Conservation (phyloP, 2,329 filamentous ascomycete species). For the Trichoderma atroviride region DNA sequence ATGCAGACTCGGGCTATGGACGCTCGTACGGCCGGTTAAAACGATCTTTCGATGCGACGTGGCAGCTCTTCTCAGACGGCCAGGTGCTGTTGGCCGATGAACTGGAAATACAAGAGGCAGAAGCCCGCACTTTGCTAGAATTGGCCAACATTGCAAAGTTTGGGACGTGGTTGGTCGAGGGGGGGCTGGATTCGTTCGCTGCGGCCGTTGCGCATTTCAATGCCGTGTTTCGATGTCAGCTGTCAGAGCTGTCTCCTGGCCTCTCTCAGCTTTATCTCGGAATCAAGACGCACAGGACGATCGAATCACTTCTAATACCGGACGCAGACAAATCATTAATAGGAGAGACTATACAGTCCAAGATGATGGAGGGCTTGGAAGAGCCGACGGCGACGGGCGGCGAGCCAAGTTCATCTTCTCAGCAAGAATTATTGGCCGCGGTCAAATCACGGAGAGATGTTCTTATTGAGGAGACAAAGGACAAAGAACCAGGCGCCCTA, state of each 20-base stretch:
- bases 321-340: constrained; percentile 44
- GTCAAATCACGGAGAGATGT: constrained; percentile 41
- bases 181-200: constrained; percentile 43
- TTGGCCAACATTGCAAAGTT: constrained; percentile 55
- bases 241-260: constrained; percentile 48
- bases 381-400: constrained; percentile 39
- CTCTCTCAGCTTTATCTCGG: constrained; percentile 49
- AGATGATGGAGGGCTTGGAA: constrained; percentile 60
- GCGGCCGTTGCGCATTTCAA: constrained; percentile 51
- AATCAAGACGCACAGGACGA: constrained; percentile 55
- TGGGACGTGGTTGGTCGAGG: constrained; percentile 45
- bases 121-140: constrained; percentile 45
- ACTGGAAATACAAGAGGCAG: constrained; percentile 39
- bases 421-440: constrained; percentile 40
- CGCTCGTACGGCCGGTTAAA: constrained; percentile 39
- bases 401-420: constrained; percentile 39
- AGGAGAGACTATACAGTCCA: constrained; percentile 53
- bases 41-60: constrained; percentile 39
- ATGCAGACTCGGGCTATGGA: constrained; percentile 40
- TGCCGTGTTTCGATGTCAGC: constrained; percentile 48
- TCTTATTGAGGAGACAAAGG: constrained; percentile 36
- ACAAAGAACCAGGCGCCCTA: constrained; percentile 36
- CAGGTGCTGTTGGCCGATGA: constrained; percentile 41
- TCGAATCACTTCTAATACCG: constrained; percentile 55
- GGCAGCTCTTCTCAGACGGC: constrained; percentile 40